These are phyloP conservation scores for Dioszegia crocea DNA, from an alignment of 768 basidiomycete species.

Conservation along the genomic window DNA sequence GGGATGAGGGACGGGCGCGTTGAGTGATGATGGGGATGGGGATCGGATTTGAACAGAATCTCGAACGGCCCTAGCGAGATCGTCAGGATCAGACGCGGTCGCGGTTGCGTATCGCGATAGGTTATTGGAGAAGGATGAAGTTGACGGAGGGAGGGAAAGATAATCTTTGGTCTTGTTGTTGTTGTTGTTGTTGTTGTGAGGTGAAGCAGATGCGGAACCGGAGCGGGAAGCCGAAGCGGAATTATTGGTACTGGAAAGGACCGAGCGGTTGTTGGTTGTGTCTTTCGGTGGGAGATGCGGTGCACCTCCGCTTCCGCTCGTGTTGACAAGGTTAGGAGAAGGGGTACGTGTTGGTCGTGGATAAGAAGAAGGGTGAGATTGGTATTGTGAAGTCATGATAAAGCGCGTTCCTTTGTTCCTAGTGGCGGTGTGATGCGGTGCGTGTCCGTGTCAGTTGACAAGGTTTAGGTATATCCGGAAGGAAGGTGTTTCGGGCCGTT, in stretches of 20 bases:
- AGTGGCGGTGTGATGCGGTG: neutral
- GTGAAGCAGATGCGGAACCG: neutral
- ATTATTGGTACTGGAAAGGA: no score
- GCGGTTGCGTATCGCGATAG: neutral
- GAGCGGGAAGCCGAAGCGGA: neutral
- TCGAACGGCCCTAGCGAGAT: conserved; percentile 16
- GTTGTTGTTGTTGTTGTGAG: neutral
- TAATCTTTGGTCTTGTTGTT: neutral
- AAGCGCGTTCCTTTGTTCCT: neutral
- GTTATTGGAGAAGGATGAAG: conserved; percentile 5
- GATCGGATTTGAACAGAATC: conserved; percentile 22
- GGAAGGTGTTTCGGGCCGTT: no score
- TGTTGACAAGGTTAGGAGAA: neutral
- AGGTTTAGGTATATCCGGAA: no score
- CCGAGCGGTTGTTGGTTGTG: no score
- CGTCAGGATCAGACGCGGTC: neutral
- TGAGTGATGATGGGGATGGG: conserved; percentile 4
- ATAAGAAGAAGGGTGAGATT: neutral
- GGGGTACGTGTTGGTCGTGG: conserved; percentile 1
- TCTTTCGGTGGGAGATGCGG: conserved; percentile 2
- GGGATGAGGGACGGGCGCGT: neutral
- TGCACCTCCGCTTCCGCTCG: neutral
- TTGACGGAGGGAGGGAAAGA: conserved; percentile 4
- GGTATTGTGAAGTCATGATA: neutral
- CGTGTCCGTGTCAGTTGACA: neutral